phyloP scores from a whole-genome alignment of 192 early-diverging fungal genomes.

The Cetraspora pellucida region DNA sequence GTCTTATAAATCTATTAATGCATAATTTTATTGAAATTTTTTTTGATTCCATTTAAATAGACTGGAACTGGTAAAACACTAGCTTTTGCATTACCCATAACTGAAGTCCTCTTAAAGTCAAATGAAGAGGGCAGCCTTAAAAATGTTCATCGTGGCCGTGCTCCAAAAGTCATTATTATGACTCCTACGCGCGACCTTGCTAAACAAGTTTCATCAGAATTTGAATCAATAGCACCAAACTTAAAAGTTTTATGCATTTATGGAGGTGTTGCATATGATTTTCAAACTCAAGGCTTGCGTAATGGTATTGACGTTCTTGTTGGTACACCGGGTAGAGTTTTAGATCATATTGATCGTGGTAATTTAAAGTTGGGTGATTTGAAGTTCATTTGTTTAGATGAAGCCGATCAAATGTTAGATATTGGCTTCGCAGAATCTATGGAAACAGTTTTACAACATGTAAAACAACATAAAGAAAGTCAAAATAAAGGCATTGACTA shows the following conservation, averaged over 20 bases:
- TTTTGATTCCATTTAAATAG: conserved; percentile 21
- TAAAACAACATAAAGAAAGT: conserved; percentile 76
- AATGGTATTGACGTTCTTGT: conserved; percentile 76
- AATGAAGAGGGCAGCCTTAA: conserved; percentile 9
- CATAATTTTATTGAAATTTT: background rate
- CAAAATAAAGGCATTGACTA: conserved; percentile 45
- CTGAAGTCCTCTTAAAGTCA: conserved; percentile 59
- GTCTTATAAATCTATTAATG: background rate
- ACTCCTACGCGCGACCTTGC: conserved; percentile 89
- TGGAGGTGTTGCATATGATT: conserved; percentile 86
- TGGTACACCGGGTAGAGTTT: conserved; percentile 80
- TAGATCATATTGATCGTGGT: conserved; percentile 83
- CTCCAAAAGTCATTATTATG: conserved; percentile 58
- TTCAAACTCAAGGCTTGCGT: conserved; percentile 80
- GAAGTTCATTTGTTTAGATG: conserved; percentile 71
- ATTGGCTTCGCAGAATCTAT: conserved; percentile 85
- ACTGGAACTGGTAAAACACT: conserved; percentile 85
- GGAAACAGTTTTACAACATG: conserved; percentile 73
- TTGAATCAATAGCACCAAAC: conserved; percentile 62
- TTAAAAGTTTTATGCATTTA: conserved; percentile 76
- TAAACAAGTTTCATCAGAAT: conserved; percentile 86
- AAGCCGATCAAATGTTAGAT: conserved; percentile 83
- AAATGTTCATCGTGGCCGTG: conserved; percentile 45
- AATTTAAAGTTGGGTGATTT: conserved; percentile 71
- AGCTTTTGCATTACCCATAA: conserved; percentile 80